Conservation (phyloP, 352 stramenopile species). For the Pythium scleroteichum region DNA sequence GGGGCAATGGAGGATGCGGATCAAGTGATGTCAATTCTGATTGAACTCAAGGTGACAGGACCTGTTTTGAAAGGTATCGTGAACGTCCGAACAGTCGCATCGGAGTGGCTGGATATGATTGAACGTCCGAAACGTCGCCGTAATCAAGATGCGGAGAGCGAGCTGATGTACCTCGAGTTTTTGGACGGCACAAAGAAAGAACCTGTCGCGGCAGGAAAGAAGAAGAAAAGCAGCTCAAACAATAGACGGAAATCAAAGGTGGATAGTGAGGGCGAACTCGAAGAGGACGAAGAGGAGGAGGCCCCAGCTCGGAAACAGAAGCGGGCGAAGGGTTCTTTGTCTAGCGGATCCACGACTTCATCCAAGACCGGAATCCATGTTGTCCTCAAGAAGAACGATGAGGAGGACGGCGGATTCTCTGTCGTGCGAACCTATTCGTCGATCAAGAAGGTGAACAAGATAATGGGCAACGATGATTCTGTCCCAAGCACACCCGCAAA, state of each 20-base stretch:
- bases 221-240: constrained; percentile 35
- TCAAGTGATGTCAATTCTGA: constrained; percentile 85
- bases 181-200: constrained; percentile 70
- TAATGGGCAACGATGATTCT: constrained; percentile 12
- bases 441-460: constrained; percentile 30
- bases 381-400: constrained; percentile 20
- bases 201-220: constrained; percentile 23
- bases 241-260: constrained; percentile 36
- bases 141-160: constrained; percentile 81
- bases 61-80: constrained; percentile 70
- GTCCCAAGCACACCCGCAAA: constrained; percentile 2
- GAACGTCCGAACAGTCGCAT: constrained; percentile 74
- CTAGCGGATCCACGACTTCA: background rate
- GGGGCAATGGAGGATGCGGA: constrained; percentile 81
- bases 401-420: constrained; percentile 22
- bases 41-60: constrained; percentile 87
- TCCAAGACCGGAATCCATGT: constrained; percentile 33
- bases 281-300: constrained; percentile 34
- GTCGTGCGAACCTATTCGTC: constrained; percentile 29
- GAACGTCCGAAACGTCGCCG: constrained; percentile 83
- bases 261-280: constrained; percentile 27
- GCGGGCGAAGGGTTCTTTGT: constrained; percentile 7
- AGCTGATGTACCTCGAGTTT: constrained; percentile 88
- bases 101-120: constrained; percentile 86
- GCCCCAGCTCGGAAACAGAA: constrained; percentile 29